Evolutionary conservation across 2,329 filamentous ascomycete species (phyloP), one percentile per base, ranked within the genome.

Genomic region (Aspergillus terreus): DNA sequence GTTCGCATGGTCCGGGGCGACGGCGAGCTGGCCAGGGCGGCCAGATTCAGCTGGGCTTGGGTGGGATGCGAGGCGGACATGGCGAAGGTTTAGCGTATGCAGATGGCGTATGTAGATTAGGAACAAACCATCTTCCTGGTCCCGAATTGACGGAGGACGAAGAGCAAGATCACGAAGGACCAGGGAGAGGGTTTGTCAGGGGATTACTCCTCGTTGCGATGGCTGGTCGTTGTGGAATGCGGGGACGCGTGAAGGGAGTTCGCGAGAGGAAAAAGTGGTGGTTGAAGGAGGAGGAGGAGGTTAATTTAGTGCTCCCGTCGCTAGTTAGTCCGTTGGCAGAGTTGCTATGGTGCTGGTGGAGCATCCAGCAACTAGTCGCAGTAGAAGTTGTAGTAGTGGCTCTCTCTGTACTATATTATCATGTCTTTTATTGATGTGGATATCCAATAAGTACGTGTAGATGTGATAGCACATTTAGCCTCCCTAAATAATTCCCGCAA

Each of bases 1-100:
- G 82, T 80, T 62, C 87, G 82, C 66, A 85, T 82, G 23, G 83
- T 83, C 55, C 83, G 80, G 33, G 68, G 67, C 43, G 62, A 56
- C 27, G 67, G 63, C 36, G 64, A 60, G 50, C 57, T 57, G n/a
- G 63, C 58, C 43, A 68, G 55, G 48, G 61, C 61, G 46, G 60
- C 60, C 45, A 62, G 54, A 40, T 61, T 57, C 21, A 61, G 55
- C 51, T 61, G 61, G 25, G 61, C 56, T 38, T 63, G 60, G 9
- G 60, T 61, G 19, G 59, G 60, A 23, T 52, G 59, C 15, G 53
- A 50, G 19, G 53, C 27, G 21, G 52, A 50, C 47, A 49, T 49
- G 43, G 27, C 44, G 46, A 43, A n/a, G 30, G 36, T 27, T 51
- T 42, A 35, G 40, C 36, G 44, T 23, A 49, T 23, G 23, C 6